These are phyloP conservation scores for Hymenoscyphus infarciens DNA, from an alignment of 2,329 filamentous ascomycete genomes.

Conservation along the genomic window DNA sequence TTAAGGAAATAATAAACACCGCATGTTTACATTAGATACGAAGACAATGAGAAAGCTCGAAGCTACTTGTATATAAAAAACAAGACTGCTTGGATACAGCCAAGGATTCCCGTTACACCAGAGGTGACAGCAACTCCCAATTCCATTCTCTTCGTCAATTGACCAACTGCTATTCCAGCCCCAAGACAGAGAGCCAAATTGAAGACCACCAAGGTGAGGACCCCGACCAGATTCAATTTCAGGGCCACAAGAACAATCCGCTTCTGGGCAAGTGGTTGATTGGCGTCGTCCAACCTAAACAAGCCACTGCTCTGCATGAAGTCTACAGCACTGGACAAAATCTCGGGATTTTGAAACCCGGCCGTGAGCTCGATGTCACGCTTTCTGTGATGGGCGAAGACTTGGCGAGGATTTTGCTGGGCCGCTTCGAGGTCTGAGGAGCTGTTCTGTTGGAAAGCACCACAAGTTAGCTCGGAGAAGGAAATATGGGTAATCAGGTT, in stretches of 20 bases:
- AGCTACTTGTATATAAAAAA: not conserved
- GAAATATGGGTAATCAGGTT: not conserved
- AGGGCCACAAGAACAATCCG: not conserved
- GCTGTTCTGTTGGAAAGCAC: not conserved
- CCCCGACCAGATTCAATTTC: not conserved
- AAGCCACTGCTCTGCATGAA: not conserved
- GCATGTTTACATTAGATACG: no score
- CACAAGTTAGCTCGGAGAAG: not conserved
- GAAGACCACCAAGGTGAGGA: not conserved
- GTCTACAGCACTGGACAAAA: not conserved
- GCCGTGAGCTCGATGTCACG: not conserved
- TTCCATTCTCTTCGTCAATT: not conserved
- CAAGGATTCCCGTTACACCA: not conserved
- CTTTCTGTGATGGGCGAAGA: not conserved
- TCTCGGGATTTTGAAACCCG: not conserved
- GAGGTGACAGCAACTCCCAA: not conserved
- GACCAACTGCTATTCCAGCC: not conserved
- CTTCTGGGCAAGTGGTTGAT: not conserved
- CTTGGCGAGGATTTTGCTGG: not conserved
- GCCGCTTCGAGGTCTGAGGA: not conserved
- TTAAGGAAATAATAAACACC: no score
- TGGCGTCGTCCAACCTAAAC: no score
- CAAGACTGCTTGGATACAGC: not conserved
- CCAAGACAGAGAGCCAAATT: not conserved
- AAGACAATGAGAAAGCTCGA: no score